Percentiles rank a stretch among this genome's conserved stretches.
phyloP scores from a whole-genome alignment of 352 stramenopile species.

The Thalassiosira delicatula region DNA sequence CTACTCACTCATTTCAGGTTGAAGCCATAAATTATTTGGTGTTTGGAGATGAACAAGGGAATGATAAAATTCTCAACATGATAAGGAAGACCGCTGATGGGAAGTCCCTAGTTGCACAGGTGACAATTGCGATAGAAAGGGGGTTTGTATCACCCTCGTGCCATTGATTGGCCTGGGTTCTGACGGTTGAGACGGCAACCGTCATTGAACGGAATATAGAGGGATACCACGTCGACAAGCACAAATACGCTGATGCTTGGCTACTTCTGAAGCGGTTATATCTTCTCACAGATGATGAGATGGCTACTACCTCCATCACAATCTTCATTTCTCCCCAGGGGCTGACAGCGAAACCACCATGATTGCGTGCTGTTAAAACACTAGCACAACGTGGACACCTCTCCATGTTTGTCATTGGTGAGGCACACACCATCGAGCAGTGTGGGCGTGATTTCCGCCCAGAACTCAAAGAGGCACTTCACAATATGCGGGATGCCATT shows the following conservation, averaged over 20 bases:
- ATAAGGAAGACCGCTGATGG: neutral
- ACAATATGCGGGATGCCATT: neutral
- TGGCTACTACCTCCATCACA: neutral
- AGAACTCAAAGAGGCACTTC: neutral
- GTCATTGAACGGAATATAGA: neutral
- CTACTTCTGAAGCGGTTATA: neutral
- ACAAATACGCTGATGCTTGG: neutral
- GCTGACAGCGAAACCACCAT: neutral
- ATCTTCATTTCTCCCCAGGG: neutral
- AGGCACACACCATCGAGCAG: slow-evolving; percentile 3
- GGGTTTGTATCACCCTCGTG: neutral
- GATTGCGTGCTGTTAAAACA: neutral
- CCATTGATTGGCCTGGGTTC: slow-evolving; percentile 1
- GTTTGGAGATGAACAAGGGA: neutral
- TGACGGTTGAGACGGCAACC: neutral
- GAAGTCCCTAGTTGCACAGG: neutral
- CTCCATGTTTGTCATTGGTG: neutral
- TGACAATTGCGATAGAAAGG: neutral
- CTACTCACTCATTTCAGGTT: neutral
- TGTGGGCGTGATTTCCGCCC: neutral
- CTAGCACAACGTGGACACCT: neutral
- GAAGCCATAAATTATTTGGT: neutral
- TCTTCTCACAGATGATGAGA: neutral
- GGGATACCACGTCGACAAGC: slow-evolving; percentile 6
- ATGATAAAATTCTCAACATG: neutral